These are phyloP conservation scores for Diplodia intermedia DNA, from an alignment of 2,329 filamentous ascomycete species.

Conservation along the genomic window DNA sequence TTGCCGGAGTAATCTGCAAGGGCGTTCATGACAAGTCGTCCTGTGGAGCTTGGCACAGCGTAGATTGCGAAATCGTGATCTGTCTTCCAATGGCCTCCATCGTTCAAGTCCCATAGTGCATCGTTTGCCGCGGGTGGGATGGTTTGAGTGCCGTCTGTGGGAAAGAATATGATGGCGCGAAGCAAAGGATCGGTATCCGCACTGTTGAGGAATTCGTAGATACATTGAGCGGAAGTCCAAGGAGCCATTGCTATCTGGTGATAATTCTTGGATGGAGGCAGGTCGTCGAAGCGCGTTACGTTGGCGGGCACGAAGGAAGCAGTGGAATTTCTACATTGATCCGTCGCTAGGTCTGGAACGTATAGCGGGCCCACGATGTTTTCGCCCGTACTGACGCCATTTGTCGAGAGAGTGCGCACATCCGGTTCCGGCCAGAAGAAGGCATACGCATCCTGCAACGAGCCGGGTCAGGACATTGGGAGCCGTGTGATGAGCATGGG, in stretches of 20 bases:
- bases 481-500: neutral
- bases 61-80: conserved; percentile 81
- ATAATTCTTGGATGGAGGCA: conserved; percentile 69
- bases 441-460: conserved; percentile 38
- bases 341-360: conserved; percentile 72
- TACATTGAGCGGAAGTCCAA: conserved; percentile 80
- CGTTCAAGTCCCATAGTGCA: conserved; percentile 72
- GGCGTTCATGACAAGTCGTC: conserved; percentile 72
- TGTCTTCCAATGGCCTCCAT: conserved; percentile 73
- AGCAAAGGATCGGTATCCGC: conserved; percentile 66
- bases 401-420: conserved; percentile 78
- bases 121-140: conserved; percentile 68
- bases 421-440: conserved; percentile 55
- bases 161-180: conserved; percentile 63
- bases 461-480: neutral
- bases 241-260: conserved; percentile 83
- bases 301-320: conserved; percentile 74
- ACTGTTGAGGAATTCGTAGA: conserved; percentile 71
- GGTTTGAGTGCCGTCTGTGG: conserved; percentile 52
- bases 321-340: conserved; percentile 69
- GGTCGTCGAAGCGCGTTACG: conserved; percentile 73
- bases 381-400: conserved; percentile 66
- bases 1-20: conserved; percentile 80
- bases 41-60: conserved; percentile 73
- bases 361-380: conserved; percentile 82